These are phyloP conservation scores for Phytopythium mirpurense DNA, from an alignment of 352 stramenopile genomes.

Conservation along the genomic window DNA sequence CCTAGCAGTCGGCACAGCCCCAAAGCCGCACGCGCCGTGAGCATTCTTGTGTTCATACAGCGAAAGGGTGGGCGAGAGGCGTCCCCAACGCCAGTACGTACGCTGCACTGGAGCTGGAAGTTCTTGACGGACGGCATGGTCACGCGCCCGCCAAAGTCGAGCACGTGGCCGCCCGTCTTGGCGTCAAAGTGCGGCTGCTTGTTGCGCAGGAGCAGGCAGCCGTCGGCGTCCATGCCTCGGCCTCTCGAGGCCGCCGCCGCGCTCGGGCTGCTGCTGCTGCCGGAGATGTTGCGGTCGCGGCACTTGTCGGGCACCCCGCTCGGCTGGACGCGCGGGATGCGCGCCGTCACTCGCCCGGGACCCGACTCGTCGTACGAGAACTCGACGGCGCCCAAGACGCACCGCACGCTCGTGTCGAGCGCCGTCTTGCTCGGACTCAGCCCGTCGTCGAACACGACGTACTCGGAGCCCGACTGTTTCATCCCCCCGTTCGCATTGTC, in stretches of 20 bases:
- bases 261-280: background rate
- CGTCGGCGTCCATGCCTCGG: slow-evolving; percentile 14
- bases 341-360: slow-evolving; percentile 36
- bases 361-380: slow-evolving; percentile 75
- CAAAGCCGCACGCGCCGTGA: too few species aligned
- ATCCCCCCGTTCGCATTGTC: too few species aligned
- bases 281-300: slow-evolving; percentile 18
- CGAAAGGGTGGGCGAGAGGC: too few species aligned
- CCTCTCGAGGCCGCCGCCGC: slow-evolving; percentile 1
- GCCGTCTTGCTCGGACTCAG: slow-evolving; percentile 42
- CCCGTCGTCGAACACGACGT: slow-evolving; percentile 50
- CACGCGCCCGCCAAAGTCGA: slow-evolving; percentile 62
- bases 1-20: background rate
- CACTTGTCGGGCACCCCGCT: slow-evolving; percentile 17
- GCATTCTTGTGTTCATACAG: too few species aligned
- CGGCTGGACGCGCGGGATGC: slow-evolving; percentile 32
- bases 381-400: slow-evolving; percentile 39
- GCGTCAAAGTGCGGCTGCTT: slow-evolving; percentile 67
- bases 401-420: slow-evolving; percentile 36
- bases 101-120: slow-evolving; percentile 59
- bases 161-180: slow-evolving; percentile 43
- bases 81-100: too few species aligned
- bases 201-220: slow-evolving; percentile 82
- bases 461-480: slow-evolving; percentile 53
- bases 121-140: slow-evolving; percentile 73